phyloP scores from a whole-genome alignment of 768 basidiomycete species.

The Amanita rubescens region DNA sequence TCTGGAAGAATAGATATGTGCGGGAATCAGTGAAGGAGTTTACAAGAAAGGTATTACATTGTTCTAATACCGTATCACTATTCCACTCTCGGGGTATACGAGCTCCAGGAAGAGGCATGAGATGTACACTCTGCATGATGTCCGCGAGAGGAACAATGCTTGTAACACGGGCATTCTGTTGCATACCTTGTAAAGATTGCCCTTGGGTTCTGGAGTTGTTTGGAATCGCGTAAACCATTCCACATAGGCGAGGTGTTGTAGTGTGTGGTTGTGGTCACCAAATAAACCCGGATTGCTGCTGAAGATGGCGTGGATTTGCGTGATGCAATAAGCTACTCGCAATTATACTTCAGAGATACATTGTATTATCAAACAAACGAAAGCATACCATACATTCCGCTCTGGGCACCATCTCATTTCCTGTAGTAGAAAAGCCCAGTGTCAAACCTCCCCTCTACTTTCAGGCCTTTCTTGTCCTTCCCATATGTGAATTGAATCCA shows the following conservation, averaged over 20 bases:
- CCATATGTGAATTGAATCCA: not conserved
- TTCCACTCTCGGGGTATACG: slow-evolving; percentile 4
- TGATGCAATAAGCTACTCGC: not conserved
- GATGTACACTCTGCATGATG: slow-evolving; percentile 21
- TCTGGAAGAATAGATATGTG: not conserved
- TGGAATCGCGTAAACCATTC: slow-evolving; percentile 20
- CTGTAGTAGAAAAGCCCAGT: not conserved
- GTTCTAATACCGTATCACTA: not conserved
- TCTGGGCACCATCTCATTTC: slow-evolving; percentile 5
- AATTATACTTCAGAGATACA: not conserved
- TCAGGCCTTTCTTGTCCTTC: not conserved
- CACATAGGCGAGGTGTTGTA: slow-evolving; percentile 1
- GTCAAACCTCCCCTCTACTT: not conserved
- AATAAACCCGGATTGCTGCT: not conserved
- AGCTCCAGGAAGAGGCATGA: slow-evolving; percentile 10
- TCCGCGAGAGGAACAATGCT: slow-evolving; percentile 20
- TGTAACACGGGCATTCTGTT: slow-evolving; percentile 9
- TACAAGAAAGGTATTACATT: not conserved
- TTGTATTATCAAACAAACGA: not conserved
- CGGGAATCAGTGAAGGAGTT: not conserved
- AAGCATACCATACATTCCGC: slow-evolving; percentile 1
- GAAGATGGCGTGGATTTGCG: not conserved
- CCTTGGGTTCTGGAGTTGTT: slow-evolving; percentile 8
- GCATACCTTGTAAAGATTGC: slow-evolving; percentile 13
- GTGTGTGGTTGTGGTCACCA: not conserved